These are phyloP conservation scores for Gnomoniopsis smithogilvyi DNA, from an alignment of 2,329 filamentous ascomycete species.

Conservation along the genomic window DNA sequence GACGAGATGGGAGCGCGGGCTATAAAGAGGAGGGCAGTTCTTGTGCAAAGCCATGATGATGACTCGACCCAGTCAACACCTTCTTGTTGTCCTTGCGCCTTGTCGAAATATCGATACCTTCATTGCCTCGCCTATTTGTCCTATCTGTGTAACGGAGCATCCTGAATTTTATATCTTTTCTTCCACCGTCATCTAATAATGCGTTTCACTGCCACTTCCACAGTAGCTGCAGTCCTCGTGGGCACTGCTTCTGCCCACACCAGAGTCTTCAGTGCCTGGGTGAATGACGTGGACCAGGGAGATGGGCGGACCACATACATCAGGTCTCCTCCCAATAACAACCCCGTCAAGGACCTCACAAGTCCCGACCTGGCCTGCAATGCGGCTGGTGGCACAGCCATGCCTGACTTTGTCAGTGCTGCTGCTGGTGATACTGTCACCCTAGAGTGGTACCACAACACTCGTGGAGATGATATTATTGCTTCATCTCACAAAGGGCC, in stretches of 20 bases:
- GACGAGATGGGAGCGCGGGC: background rate
- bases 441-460: conserved; percentile 38
- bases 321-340: conserved; percentile 40
- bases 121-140: background rate
- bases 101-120: background rate
- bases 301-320: conserved; percentile 37
- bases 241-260: conserved; percentile 40
- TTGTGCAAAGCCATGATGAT: too few relatives aligned
- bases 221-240: conserved; percentile 31
- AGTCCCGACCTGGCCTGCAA: conserved; percentile 18
- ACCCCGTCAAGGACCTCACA: conserved; percentile 40
- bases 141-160: too few relatives aligned
- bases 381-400: background rate
- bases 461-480: conserved; percentile 33
- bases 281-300: conserved; percentile 41
- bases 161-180: background rate
- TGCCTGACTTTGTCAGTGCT: conserved; percentile 23
- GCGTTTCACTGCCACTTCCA: conserved; percentile 28
- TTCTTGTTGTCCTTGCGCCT: too few relatives aligned
- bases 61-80: too few relatives aligned
- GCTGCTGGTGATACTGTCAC: conserved; percentile 33
- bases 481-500: conserved; percentile 43
- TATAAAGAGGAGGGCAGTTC: background rate
- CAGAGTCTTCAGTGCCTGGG: conserved; percentile 42
- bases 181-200: conserved; percentile 24